Base-by-base conservation (phyloP, 2,329 filamentous ascomycete genomes). In the Sporothrix schenckii region DNA sequence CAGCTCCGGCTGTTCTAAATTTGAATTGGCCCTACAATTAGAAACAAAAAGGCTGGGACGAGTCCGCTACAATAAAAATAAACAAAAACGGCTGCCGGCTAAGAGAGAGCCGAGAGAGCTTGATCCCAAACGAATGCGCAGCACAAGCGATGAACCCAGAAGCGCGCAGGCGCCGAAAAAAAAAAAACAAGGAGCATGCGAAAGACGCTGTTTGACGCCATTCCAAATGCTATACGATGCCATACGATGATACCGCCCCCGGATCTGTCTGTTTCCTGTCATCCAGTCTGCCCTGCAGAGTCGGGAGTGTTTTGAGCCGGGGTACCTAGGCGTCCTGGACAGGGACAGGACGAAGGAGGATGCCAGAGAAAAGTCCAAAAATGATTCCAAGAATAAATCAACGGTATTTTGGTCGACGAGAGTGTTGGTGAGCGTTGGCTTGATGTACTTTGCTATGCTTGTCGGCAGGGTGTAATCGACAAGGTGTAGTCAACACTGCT, bases 1-100 rank as follows among this genome's bases (percentile, higher is more conserved):
- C 34, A 34, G 6, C 34, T 34, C 34, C 6, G 34, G 34, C 34
- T 56, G 65, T 67, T 67, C 65, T 67, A 67, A 54, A 54, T 67
- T 67, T 67, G 65, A 54, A 58, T 50, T 27, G 50, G 66, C 66
- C 66, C 66, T 34, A 54, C 53, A 49, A 49, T 60, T 68, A 44
- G 50, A 34, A 49, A 49, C 41, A 11, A 47, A 34, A 47, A 34
- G 53, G 41, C 52, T 39, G 58, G 27, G 27, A 30, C 3, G 27
- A 30, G 27, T 30, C 27, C 27, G 0, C 27, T 30, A 2, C 3
- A 30, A 30, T 30, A 30, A 30, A 30, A 30, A 5, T 30, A 4
- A 30, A 30, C 3, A 58, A 68, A 49, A 54, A 24, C 41, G 50
- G 44, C 9, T 9, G 21, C 24, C 44, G 14, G 19, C 9, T 13